These are phyloP conservation scores for Schoenoplectus tabernaemontani DNA, from an alignment of 202 grass and related monocot genomes.

Conservation along the genomic window DNA sequence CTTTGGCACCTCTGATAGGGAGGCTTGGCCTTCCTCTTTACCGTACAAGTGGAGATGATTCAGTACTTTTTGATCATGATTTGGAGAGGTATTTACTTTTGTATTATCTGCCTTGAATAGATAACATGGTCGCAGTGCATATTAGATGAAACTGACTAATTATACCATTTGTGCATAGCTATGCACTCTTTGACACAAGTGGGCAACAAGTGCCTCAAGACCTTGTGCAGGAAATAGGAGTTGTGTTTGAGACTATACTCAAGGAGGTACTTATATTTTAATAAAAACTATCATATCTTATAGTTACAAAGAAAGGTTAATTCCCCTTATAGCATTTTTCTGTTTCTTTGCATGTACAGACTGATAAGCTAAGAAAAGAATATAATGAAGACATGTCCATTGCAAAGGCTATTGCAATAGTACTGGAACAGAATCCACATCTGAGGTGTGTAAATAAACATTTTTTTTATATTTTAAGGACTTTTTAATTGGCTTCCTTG, in stretches of 20 bases:
- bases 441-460: constrained; percentile 51
- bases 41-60: constrained; percentile 88
- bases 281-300: background rate
- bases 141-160: constrained; percentile 12
- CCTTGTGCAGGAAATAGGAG: constrained; percentile 64
- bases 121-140: background rate
- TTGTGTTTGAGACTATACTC: constrained; percentile 86
- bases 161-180: constrained; percentile 37
- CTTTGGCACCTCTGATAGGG: constrained; percentile 81
- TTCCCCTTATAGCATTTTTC: constrained; percentile 14
- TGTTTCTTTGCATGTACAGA: constrained; percentile 36
- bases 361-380: constrained; percentile 68
- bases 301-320: constrained; percentile 3
- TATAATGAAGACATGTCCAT: constrained; percentile 71
- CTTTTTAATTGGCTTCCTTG: background rate
- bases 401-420: constrained; percentile 79
- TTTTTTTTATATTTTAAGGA: background rate
- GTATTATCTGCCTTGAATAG: constrained; percentile 6
- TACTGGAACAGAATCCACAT: constrained; percentile 60
- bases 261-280: constrained; percentile 47
- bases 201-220: constrained; percentile 80
- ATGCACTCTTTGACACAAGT: constrained; percentile 85
- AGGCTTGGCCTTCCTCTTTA: constrained; percentile 92
- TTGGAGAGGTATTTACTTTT: constrained; percentile 63
- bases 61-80: constrained; percentile 93